Base-by-base conservation (phyloP, 768 basidiomycete species). In the Pisolithus sp. region DNA sequence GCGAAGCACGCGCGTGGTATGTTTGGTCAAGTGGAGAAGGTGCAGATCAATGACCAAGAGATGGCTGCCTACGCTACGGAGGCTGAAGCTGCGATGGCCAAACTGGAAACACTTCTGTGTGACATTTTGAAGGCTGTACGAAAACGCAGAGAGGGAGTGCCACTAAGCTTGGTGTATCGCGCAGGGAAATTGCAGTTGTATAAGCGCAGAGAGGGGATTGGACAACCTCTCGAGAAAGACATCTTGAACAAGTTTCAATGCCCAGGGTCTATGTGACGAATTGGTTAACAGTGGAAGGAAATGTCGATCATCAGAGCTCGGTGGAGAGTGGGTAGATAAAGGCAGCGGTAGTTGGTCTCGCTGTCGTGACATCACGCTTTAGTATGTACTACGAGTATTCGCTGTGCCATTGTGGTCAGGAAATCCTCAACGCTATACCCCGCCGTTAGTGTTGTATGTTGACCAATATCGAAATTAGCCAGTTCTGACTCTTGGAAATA, bases 151-250 rank as follows among this genome's bases (percentile, higher is more conserved):
- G 68, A 75, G 56, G 69, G 71, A 2, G 79, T 75, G 0, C 68
- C 78, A 9, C 59, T 88, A 30, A 81, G 75, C 59, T 59, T 88
- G 48, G 81, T 86, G 18, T 81, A 73, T 51, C 63, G 67, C 40
- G 64, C 60, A 4, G 64, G 66, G 10, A 66, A 68, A 21, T 56
- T 87, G 54, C 64, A 72, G 48, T 70, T 85, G 2, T 83, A 78
- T 57, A 67, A 75, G 58, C 73, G 84, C 49, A 72, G 59, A 47
- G 47, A 53, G 20, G 65, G 56, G 1, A 63, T 49, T 17, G 65
- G 65, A 1, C 57, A 61, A 43, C 49, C 46, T 1, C 51, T 53
- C 3, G 58, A 52, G 8, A 57, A 55, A 9, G 63, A 56, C 5
- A 67, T 68, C 47, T 53, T 7, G 18, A 46, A 44, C 51, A 67